Evolutionary conservation across 805 yeast species (phyloP).

Genomic region (Candida ortonii): DNA sequence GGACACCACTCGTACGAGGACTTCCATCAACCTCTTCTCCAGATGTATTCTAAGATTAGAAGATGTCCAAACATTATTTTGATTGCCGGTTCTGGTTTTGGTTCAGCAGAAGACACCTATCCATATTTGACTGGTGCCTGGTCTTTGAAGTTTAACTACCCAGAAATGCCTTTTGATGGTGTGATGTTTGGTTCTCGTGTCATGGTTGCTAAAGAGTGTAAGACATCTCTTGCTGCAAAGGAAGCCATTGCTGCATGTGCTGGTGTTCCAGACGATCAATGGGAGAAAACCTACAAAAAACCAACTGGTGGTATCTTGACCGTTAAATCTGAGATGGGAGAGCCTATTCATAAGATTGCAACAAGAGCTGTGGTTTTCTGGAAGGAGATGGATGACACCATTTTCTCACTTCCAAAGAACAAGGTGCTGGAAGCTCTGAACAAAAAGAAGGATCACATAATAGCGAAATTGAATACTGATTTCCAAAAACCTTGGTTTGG

Average conservation of each 20-base stretch:
- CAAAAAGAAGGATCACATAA: conserved; percentile 83
- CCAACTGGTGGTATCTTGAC: conserved; percentile 97
- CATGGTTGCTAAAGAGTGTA: conserved; percentile 96
- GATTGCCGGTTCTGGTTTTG: conserved; percentile 98
- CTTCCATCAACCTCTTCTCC: conserved; percentile 95
- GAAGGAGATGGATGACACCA: conserved; percentile 95
- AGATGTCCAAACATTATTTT: conserved; percentile 83
- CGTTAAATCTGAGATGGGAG: conserved; percentile 98
- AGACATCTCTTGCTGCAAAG: conserved; percentile 92
- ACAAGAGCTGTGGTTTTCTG: conserved; percentile 97
- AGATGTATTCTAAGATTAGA: conserved; percentile 94
- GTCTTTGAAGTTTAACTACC: conserved; percentile 84
- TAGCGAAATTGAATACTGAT: conserved; percentile 83
- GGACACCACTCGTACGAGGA: conserved; percentile 99
- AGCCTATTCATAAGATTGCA: conserved; percentile 97
- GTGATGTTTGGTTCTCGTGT: conserved; percentile 93
- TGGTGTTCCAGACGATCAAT: conserved; percentile 83
- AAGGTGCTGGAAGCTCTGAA: conserved; percentile 77
- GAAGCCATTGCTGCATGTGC: conserved; percentile 83
- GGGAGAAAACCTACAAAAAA: conserved; percentile 94
- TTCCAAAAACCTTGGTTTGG: conserved; percentile 99
- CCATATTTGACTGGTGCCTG: conserved; percentile 97
- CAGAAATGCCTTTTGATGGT: conserved; percentile 99
- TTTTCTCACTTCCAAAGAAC: conserved; percentile 87
- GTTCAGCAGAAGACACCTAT: conserved; percentile 93